Conservation (phyloP, 441 rosid genomes). For the Adansonia grandidieri region DNA sequence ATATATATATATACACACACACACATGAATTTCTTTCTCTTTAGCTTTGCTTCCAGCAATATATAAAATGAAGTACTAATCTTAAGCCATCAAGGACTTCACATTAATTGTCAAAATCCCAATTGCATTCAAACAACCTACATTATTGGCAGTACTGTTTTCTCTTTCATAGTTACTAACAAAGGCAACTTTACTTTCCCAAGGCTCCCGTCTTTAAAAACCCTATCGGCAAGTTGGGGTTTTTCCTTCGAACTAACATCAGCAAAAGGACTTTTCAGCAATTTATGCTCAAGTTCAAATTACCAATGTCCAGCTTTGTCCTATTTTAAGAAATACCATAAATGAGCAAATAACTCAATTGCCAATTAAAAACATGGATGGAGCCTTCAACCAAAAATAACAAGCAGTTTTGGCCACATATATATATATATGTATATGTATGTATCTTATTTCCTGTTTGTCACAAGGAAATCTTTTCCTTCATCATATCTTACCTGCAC, state of each 20-base stretch:
- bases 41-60: not conserved
- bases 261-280: not conserved
- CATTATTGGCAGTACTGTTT: not conserved
- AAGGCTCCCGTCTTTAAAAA: not conserved
- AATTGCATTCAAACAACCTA: not conserved
- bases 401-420: not conserved
- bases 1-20: no score
- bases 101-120: not conserved
- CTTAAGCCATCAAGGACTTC: not conserved
- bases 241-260: not conserved
- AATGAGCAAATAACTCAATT: not conserved
- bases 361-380: not conserved
- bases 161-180: not conserved
- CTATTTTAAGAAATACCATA: not conserved
- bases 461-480: not conserved
- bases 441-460: not conserved
- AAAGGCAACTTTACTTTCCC: not conserved
- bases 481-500: slow-evolving; percentile 20
- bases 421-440: not conserved
- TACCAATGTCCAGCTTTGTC: slow-evolving; percentile 9
- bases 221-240: not conserved
- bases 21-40: no score
- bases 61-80: not conserved
- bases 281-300: not conserved
- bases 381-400: slow-evolving; percentile 2